phyloP scores from a whole-genome alignment of 139 green algal species.

The Micractinium conductrix region DNA sequence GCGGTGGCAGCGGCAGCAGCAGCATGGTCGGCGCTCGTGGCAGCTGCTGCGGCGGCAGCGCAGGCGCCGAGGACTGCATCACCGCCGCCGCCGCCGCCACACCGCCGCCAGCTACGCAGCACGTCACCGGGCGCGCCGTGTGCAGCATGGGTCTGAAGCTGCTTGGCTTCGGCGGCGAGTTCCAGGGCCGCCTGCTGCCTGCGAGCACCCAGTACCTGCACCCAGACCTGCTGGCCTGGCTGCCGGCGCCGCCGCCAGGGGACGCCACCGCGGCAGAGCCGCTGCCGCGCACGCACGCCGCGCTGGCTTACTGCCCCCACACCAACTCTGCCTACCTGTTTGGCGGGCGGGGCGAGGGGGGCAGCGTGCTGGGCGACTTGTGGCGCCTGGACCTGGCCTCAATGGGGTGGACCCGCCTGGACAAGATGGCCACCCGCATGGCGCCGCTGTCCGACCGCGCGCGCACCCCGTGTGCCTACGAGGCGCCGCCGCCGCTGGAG shows the following conservation, averaged over 20 bases:
- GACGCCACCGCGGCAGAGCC: neutral
- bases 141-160: slow-evolving; percentile 5
- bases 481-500: slow-evolving; percentile 13
- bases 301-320: neutral
- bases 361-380: slow-evolving; percentile 69
- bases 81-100: neutral
- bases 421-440: slow-evolving; percentile 44
- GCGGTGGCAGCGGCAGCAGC: neutral
- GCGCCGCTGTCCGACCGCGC: neutral
- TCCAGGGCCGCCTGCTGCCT: slow-evolving; percentile 2
- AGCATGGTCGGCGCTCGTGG: neutral
- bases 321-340: slow-evolving; percentile 66
- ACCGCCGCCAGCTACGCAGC: neutral
- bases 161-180: slow-evolving; percentile 17
- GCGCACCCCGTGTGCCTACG: neutral
- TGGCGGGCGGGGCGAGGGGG: slow-evolving; percentile 62
- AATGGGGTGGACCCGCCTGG: slow-evolving; percentile 64
- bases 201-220: slow-evolving; percentile 5
- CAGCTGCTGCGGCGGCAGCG: no score
- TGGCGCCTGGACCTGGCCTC: slow-evolving; percentile 76
- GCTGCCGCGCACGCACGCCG: neutral
- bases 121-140: neutral
- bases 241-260: neutral
- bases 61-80: no score
- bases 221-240: slow-evolving; percentile 10